These are phyloP conservation scores for Cercospora zeae-maydis DNA, from an alignment of 2,329 filamentous ascomycete genomes.

Conservation along the genomic window DNA sequence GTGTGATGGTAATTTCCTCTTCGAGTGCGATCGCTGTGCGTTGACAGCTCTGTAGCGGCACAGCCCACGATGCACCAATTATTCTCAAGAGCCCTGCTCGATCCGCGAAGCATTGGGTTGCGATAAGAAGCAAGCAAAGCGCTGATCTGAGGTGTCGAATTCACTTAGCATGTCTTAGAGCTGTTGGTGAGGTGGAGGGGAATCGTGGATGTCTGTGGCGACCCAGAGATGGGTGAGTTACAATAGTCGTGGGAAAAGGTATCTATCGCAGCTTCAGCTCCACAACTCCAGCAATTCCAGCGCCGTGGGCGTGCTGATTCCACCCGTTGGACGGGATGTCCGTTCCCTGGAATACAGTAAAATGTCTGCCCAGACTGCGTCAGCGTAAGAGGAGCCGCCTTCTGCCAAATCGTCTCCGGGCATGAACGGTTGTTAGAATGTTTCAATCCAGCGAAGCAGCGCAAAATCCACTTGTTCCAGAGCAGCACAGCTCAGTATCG, in stretches of 20 bases:
- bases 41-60: background rate
- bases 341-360: no score
- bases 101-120: background rate
- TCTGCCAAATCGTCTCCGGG: no score
- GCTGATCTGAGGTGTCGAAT: background rate
- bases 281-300: no score
- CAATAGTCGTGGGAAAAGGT: background rate
- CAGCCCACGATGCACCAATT: background rate
- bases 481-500: background rate
- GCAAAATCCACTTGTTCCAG: background rate
- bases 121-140: background rate
- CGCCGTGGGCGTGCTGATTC: no score
- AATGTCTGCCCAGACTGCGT: no score
- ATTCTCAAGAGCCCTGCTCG: background rate
- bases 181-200: background rate
- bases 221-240: background rate
- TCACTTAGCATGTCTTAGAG: background rate
- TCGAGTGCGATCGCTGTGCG: background rate
- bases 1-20: background rate
- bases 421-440: background rate
- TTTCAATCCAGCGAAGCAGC: background rate
- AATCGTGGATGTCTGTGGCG: background rate
- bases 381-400: no score
- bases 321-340: no score
- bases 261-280: no score